phyloP scores from a whole-genome alignment of 371 early-diverging fungal genomes.

The Saksenaea oblongispora region DNA sequence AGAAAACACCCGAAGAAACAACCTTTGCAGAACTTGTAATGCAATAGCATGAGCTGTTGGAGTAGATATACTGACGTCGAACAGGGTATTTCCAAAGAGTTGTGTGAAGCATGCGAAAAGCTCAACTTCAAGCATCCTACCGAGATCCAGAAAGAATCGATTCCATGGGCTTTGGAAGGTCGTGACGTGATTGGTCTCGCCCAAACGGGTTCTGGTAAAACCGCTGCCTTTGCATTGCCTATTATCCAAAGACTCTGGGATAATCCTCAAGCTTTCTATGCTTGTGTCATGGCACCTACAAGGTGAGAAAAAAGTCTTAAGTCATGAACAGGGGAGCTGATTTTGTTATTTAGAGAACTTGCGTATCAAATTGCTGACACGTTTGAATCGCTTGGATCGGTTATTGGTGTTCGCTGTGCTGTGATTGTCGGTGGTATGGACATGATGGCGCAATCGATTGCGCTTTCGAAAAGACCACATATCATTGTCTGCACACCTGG shows the following conservation, averaged over 20 bases:
- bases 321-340: neutral
- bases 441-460: conserved; percentile 93
- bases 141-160: conserved; percentile 89
- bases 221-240: conserved; percentile 97
- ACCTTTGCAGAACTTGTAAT: conserved; percentile 30
- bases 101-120: conserved; percentile 88
- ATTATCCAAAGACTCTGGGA: conserved; percentile 92
- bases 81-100: conserved; percentile 80
- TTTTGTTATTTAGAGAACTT: conserved; percentile 73
- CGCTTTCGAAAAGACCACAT: conserved; percentile 94
- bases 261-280: conserved; percentile 88
- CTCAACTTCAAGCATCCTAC: conserved; percentile 91
- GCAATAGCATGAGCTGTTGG: neutral
- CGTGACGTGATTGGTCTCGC: conserved; percentile 96
- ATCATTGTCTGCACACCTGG: conserved; percentile 98
- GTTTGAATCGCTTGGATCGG: conserved; percentile 89
- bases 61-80: neutral
- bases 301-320: conserved; percentile 52
- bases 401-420: conserved; percentile 90
- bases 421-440: conserved; percentile 99
- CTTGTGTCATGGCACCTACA: conserved; percentile 97
- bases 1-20: conserved; percentile 29
- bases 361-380: conserved; percentile 95
- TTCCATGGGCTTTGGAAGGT: conserved; percentile 88
- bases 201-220: conserved; percentile 97